Conservation (phyloP, 352 stramenopile species). For the Achlya hypogyna region DNA sequence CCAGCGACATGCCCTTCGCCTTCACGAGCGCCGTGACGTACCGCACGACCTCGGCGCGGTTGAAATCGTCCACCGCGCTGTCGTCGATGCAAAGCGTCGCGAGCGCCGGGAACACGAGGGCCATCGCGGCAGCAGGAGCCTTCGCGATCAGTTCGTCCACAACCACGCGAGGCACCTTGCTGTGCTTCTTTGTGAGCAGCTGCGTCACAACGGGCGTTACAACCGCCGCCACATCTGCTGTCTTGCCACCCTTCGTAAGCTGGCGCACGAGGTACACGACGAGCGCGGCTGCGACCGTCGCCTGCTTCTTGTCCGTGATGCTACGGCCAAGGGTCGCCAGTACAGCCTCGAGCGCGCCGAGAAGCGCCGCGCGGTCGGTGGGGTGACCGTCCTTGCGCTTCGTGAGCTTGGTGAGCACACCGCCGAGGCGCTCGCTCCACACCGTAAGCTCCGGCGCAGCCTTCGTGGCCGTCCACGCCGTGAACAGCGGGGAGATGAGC, state of each 20-base stretch:
- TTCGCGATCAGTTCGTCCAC: constrained; percentile 61
- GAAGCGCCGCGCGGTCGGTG: not conserved
- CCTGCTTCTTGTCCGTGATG: constrained; percentile 18
- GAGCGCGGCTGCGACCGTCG: constrained; percentile 32
- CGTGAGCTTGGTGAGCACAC: constrained; percentile 16
- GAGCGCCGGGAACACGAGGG: constrained; percentile 35
- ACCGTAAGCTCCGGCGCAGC: constrained; percentile 33
- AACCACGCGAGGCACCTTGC: constrained; percentile 52
- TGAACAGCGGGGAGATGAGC: constrained; percentile 56
- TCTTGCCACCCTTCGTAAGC: constrained; percentile 23
- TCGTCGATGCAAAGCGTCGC: constrained; percentile 37
- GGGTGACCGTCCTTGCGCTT: not conserved
- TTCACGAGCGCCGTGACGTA: constrained; percentile 56
- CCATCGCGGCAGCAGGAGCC: constrained; percentile 33
- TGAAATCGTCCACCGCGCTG: constrained; percentile 58
- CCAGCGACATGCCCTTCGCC: constrained; percentile 36
- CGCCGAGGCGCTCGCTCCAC: constrained; percentile 35
- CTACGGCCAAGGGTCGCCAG: not conserved
- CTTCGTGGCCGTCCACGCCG: constrained; percentile 40
- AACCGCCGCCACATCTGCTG: constrained; percentile 5
- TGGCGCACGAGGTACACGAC: constrained; percentile 57
- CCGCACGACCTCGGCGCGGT: constrained; percentile 65
- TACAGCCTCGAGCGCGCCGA: constrained; percentile 3
- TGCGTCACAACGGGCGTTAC: constrained; percentile 33
- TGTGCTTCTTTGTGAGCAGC: constrained; percentile 77